Base-by-base conservation (phyloP, 208 protist genomes). In the Leishmania amazonensis region DNA sequence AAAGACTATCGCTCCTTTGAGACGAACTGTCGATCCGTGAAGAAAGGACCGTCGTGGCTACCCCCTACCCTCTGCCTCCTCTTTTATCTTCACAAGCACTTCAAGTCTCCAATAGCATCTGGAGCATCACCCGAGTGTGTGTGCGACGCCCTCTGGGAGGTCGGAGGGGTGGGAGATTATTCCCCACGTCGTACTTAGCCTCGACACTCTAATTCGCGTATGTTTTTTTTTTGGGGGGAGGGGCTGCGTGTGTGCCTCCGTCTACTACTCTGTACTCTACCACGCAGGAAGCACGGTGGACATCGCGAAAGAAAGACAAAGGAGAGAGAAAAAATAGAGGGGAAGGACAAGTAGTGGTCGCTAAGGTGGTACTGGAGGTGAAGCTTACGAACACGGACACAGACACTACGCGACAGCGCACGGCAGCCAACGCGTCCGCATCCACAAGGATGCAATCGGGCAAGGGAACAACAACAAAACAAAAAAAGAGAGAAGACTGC, bases 291-390 rank as follows among this genome's bases (percentile, higher is more conserved):
- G n/a, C 49, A 64, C 9, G 13, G 42, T 58, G 40, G 28, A 72
- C 24, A 80, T 81, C 13, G 31, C 62, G 31, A 49, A 11, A 45
- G 65, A 81, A 54, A 81, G 67, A 58, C 40, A 40, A 42, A 64
- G 49, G 75, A 67, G 31, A 67, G 57, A 8, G 38, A 75, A 77
- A 54, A 78, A 35, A 35, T 35, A 35, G 31, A 35, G 71, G 75
- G 64, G 51, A 17, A 80, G 47, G 54, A 60, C 73, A 51, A 49
- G 57, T 31, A 40, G 62, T 19, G 15, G 62, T 35, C n/a, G 62
- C 31, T 1, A 5, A 40, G 15, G 62, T 42, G 62, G 15, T 21
- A 38, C 21, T 40, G 15, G 62, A 35, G 31, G 15, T 7, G 31
- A 40, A 28, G 62, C 62, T 31, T 68, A 19, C 31, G 31, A 15